Base-by-base conservation (phyloP, 179 eudicot genomes). In the Sideroxylon spinosum region DNA sequence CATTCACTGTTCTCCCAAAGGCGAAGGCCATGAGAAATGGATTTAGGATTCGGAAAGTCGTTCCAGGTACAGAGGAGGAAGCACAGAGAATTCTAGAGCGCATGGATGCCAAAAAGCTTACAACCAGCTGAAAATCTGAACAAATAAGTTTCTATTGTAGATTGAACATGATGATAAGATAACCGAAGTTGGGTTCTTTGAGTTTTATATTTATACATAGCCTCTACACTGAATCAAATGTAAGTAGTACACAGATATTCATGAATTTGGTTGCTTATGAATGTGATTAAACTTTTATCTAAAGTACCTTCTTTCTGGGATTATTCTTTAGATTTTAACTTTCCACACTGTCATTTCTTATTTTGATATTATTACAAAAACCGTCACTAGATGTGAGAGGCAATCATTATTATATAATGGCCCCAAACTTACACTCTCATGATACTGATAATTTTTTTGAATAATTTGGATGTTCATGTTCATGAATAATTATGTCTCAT, bases 41-140 rank as follows among this genome's bases (percentile, higher is more conserved):
- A 53, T 80, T 82, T 73, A 84, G 76, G 68, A 89, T 95, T 72
- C 87, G 98, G 37, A 93, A 88, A 76, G 99, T 92, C 26, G 97
- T 95, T 75, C 97, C 98, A 2, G 95, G 91, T 55, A 93, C 98
- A 46, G 99, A 91, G 82, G 97, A 93, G 81, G 97, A 94, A 87
- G 98, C 97, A 23, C 90, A 89, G 10, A 84, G 80, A 73, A 87
- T 91, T 72, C 72, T 93, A 55, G 96, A 88, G 68, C 93, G 94
- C 29, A 89, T 82, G 88, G 96, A 93, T 84, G 91, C 96, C 14
- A 83, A 92, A 83, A 86, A 90, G n/a, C 19, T 64, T 90, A 81
- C 82, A 83, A 56, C 70, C 78, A 71, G 73, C 26, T 56, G 74
- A 81, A 57, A 57, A 78, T 78, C 77, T 68, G 13, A 85, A 56